A percentile compares a stretch with the other conserved stretches of the same genome.
Conservation (phyloP, 495 filamentous ascomycete species). For the Tuber indicum region DNA sequence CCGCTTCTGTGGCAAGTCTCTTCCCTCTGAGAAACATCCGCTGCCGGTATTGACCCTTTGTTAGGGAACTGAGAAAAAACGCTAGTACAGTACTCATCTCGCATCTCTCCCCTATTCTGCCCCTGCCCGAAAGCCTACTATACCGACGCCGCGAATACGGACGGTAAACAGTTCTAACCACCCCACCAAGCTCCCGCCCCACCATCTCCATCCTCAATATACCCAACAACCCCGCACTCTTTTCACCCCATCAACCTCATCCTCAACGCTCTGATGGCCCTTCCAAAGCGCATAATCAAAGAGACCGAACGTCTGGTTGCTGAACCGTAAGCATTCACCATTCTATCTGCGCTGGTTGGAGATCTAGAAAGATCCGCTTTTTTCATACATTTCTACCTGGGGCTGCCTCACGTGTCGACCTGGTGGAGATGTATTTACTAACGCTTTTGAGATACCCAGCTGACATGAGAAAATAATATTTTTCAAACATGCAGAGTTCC, state of each 20-base stretch:
- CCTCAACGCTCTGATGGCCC: slow-evolving; percentile 40
- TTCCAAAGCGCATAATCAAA: slow-evolving; percentile 96
- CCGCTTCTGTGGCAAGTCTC: background rate
- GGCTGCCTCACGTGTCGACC: slow-evolving; percentile 7
- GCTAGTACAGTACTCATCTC: background rate
- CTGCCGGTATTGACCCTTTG: background rate
- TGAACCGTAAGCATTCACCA: slow-evolving; percentile 66
- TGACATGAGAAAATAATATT: slow-evolving; percentile 1
- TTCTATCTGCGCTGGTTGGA: slow-evolving; percentile 1
- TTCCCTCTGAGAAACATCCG: background rate
- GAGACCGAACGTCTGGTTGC: slow-evolving; percentile 96
- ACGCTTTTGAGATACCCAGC: slow-evolving; percentile 16
- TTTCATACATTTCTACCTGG: slow-evolving; percentile 8
- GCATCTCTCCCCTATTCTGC: background rate
- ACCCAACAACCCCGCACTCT: slow-evolving; percentile 32
- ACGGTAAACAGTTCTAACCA: background rate
- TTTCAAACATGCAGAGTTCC: slow-evolving; percentile 59
- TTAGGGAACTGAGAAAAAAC: slow-evolving; percentile 1
- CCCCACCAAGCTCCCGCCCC: background rate
- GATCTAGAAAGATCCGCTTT: slow-evolving; percentile 1
- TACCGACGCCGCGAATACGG: background rate
- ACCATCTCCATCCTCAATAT: background rate
- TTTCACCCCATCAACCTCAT: slow-evolving; percentile 22
- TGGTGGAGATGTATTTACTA: slow-evolving; percentile 22
- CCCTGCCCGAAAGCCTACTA: background rate